These are phyloP conservation scores for Cladosporium cucumerinum DNA, from an alignment of 2,329 filamentous ascomycete genomes.

Conservation along the genomic window DNA sequence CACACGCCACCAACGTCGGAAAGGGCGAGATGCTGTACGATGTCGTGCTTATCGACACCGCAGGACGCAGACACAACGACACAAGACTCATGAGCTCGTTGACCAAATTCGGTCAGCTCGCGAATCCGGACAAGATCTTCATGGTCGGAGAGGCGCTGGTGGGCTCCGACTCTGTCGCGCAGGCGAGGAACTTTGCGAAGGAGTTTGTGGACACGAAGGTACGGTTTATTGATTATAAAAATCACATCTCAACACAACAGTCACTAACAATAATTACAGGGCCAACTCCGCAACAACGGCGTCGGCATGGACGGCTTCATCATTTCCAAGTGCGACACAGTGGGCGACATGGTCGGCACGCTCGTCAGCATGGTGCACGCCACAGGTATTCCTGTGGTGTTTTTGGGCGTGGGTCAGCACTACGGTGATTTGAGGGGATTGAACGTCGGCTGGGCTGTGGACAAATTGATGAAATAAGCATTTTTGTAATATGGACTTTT, in stretches of 20 bases:
- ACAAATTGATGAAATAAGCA: constrained; percentile 54
- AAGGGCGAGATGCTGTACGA: constrained; percentile 57
- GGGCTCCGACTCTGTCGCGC: constrained; percentile 89
- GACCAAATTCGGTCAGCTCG: constrained; percentile 96
- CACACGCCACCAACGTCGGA: constrained; percentile 62
- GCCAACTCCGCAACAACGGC: constrained; percentile 48
- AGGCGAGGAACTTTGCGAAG: constrained; percentile 93
- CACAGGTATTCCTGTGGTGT: constrained; percentile 88
- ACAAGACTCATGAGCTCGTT: constrained; percentile 91
- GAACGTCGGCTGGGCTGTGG: constrained; percentile 62
- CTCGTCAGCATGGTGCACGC: constrained; percentile 96
- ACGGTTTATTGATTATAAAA: neutral
- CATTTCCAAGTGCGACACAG: constrained; percentile 97
- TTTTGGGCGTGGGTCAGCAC: constrained; percentile 72
- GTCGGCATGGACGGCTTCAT: constrained; percentile 91
- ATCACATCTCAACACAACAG: neutral
- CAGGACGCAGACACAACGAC: constrained; percentile 92
- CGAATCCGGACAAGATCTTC: constrained; percentile 94
- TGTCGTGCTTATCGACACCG: constrained; percentile 95
- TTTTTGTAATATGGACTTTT: neutral
- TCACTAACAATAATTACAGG: constrained; percentile 19
- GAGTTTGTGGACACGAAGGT: constrained; percentile 59
- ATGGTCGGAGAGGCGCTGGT: constrained; percentile 95
- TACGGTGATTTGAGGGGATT: constrained; percentile 63
- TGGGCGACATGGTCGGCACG: constrained; percentile 97